Percentiles rank a stretch among this genome's conserved stretches.
These are phyloP conservation scores for Sphaceloma murrayae DNA, from an alignment of 2,329 filamentous ascomycete genomes.

Conservation along the genomic window DNA sequence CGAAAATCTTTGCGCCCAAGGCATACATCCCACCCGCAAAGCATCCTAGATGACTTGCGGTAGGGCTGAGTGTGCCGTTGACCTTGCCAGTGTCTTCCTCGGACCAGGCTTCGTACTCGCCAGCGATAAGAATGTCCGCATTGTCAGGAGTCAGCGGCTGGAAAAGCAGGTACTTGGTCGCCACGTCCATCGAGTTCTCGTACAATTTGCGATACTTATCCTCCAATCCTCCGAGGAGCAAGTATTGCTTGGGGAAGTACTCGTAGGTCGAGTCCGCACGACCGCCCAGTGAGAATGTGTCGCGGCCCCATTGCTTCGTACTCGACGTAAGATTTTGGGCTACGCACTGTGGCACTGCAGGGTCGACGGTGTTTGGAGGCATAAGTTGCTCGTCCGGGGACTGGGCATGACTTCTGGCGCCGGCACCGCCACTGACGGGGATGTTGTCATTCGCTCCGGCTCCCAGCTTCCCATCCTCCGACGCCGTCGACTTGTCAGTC, in stretches of 20 bases:
- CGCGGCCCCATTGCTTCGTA: slow-evolving; percentile 34
- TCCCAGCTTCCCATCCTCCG: neutral
- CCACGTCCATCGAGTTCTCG: slow-evolving; percentile 54
- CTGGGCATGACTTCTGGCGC: neutral
- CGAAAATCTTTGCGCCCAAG: slow-evolving; percentile 44
- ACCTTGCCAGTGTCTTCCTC: slow-evolving; percentile 20
- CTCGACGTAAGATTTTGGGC: slow-evolving; percentile 49
- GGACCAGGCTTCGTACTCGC: slow-evolving; percentile 34
- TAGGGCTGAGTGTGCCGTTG: slow-evolving; percentile 36
- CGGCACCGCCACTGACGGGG: neutral
- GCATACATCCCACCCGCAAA: slow-evolving; percentile 49
- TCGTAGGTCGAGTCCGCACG: slow-evolving; percentile 50
- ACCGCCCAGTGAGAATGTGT: slow-evolving; percentile 47
- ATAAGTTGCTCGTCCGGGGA: neutral
- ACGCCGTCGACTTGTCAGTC: slow-evolving; percentile 2
- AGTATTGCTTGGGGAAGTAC: slow-evolving; percentile 54
- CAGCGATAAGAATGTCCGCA: slow-evolving; percentile 64
- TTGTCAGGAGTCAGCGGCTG: slow-evolving; percentile 61
- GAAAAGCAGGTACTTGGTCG: slow-evolving; percentile 66
- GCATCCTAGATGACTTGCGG: slow-evolving; percentile 44
- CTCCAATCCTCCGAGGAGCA: slow-evolving; percentile 66
- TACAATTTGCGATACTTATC: slow-evolving; percentile 66
- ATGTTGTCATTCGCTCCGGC: slow-evolving; percentile 3
- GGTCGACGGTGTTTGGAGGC: neutral
- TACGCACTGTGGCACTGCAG: slow-evolving; percentile 39